Base-by-base conservation (phyloP, 1,284 basidiomycete species). In the Salmacisia buchloeana region DNA sequence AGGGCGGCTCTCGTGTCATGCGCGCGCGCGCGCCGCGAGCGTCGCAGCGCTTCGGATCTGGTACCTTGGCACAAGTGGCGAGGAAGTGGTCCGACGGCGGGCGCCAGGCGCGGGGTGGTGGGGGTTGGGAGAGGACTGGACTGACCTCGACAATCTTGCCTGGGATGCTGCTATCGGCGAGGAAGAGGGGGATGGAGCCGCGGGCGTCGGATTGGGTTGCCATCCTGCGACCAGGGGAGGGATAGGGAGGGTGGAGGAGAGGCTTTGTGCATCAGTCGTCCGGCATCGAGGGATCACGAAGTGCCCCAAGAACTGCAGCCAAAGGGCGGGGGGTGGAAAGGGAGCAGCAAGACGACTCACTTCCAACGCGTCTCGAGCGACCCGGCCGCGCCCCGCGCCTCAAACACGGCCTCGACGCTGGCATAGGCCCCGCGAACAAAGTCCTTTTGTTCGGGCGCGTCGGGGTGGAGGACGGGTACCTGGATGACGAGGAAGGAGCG, bases 351-450 rank as follows among this genome's bases (percentile, higher is more conserved):
- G 65, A 39, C 25, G 64, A 63, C 31, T 56, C 10, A 3, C 35
- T 43, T 41, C 45, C 59, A 33, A 23, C 27, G 9, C 10, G 62
- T 54, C 27, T 45, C 25, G 33, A 33, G n/a, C 43, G 33, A 27
- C 23, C 29, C 46, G n/a, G 34, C 21, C 15, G 29, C 29, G 31
- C 52, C 25, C 27, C 59, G 49, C 1, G 58, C 67, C 56, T 77
- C 68, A 15, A 29, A 69, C 10, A 76, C 64, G 2, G 72, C 76
- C 56, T 77, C 76, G 61, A 75, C 72, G 33, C 67, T 70, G 6
- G 74, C 67, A 49, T 75, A 77, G 13, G 66, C 68, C 4, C 67
- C 73, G 34, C 76, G 69, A 2, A 77, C 67, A 45, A 70, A 71
- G 59, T 61, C 46, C 13, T 43, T 58, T 15, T 59, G 23, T 46